Conservation (phyloP, 106 monocot species). For the Acorus gramineus region DNA sequence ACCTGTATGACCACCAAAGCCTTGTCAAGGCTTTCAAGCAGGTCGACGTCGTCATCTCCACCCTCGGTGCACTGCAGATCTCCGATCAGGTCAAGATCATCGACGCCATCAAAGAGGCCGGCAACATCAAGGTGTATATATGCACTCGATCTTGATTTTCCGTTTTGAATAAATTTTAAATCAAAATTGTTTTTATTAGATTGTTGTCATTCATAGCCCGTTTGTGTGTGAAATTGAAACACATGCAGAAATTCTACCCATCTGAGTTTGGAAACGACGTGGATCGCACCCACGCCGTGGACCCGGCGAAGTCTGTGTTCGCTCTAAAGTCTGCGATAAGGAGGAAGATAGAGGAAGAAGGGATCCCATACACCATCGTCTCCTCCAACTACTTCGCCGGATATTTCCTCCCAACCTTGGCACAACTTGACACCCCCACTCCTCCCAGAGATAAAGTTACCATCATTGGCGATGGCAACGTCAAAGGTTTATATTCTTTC, state of each 20-base stretch:
- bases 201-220: too few relatives aligned
- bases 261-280: conserved; percentile 54
- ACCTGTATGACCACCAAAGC: too few relatives aligned
- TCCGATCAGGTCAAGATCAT: conserved; percentile 29
- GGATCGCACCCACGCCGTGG: conserved; percentile 22
- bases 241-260: conserved; percentile 36
- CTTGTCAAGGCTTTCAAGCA: too few relatives aligned
- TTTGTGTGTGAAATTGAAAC: too few relatives aligned
- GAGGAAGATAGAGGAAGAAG: conserved; percentile 21
- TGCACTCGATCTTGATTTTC: too few relatives aligned
- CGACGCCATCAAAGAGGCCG: conserved; percentile 22
- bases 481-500: conserved; percentile 15
- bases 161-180: too few relatives aligned
- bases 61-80: conserved; percentile 18
- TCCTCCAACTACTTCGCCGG: conserved; percentile 38
- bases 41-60: conserved; percentile 41
- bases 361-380: conserved; percentile 37
- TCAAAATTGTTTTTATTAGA: too few relatives aligned
- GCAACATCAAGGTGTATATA: conserved; percentile 27
- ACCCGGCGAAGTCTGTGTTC: conserved; percentile 21
- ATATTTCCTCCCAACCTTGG: conserved; percentile 22
- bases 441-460: conserved; percentile 28
- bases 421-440: conserved; percentile 20
- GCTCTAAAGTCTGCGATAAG: conserved; percentile 22
- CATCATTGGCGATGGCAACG: conserved; percentile 46